A percentile compares a stretch with the other conserved stretches of the same genome.
Evolutionary conservation across 2,329 filamentous ascomycete genomes (phyloP).

Genomic region (Fusarium keratoplasticum): DNA sequence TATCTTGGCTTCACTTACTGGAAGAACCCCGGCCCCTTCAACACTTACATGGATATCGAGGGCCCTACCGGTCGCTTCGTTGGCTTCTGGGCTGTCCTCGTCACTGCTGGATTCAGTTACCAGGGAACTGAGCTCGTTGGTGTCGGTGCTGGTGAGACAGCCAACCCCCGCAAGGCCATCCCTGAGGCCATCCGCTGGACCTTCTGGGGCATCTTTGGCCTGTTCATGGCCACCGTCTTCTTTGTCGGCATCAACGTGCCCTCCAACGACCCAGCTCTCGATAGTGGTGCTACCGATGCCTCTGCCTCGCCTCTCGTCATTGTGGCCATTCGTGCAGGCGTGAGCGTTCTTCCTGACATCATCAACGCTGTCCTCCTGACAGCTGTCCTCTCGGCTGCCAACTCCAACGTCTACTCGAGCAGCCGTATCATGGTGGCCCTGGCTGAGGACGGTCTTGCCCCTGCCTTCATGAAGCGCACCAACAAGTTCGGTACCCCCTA

Average conservation of each 20-base stretch:
- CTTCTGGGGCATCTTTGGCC: conserved; percentile 78
- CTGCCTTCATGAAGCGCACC: conserved; percentile 68
- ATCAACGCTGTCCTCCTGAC: conserved; percentile 84
- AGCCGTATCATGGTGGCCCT: conserved; percentile 76
- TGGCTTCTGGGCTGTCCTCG: conserved; percentile 76
- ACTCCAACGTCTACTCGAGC: conserved; percentile 80
- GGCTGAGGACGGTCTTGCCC: conserved; percentile 72
- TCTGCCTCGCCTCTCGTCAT: conserved; percentile 75
- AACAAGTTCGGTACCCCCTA: conserved; percentile 73
- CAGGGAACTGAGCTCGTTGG: conserved; percentile 82
- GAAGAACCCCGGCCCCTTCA: conserved; percentile 75
- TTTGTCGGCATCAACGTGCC: conserved; percentile 80
- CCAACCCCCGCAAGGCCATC: conserved; percentile 77
- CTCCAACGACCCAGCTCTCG: conserved; percentile 66
- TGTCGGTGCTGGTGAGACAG: conserved; percentile 82
- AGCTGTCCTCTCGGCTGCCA: conserved; percentile 82
- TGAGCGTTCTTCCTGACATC: conserved; percentile 72
- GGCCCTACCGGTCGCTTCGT: conserved; percentile 71
- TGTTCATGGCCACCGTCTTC: conserved; percentile 75
- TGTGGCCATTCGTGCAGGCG: conserved; percentile 70
- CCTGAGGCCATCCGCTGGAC: conserved; percentile 79
- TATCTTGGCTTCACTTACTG: conserved; percentile 81
- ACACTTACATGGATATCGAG: conserved; percentile 64
- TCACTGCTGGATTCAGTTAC: conserved; percentile 77
- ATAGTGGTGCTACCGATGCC: conserved; percentile 65